Conservation (phyloP, 768 basidiomycete genomes). For the Naganishia vishniacii region DNA sequence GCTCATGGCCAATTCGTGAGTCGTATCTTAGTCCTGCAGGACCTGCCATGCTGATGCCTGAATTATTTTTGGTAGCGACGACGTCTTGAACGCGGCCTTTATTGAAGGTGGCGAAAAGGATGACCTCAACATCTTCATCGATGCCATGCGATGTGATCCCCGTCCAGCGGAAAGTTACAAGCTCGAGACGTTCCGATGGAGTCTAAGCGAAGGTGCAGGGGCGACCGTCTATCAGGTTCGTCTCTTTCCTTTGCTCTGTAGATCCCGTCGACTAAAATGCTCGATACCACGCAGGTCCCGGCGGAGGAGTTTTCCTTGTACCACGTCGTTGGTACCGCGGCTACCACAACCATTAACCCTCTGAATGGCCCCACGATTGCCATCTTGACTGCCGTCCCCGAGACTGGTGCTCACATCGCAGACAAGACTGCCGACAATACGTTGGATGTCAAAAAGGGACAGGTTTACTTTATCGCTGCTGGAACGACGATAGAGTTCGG, state of each 20-base stretch:
- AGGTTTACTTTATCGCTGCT: slow-evolving; percentile 37
- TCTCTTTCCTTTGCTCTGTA: neutral
- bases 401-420: slow-evolving; percentile 10
- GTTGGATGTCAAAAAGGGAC: slow-evolving; percentile 29
- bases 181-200: slow-evolving; percentile 18
- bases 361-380: slow-evolving; percentile 37
- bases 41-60: too few species aligned
- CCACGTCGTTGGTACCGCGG: slow-evolving; percentile 27
- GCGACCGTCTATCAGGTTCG: slow-evolving; percentile 26
- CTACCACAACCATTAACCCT: slow-evolving; percentile 25
- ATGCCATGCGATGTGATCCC: slow-evolving; percentile 34
- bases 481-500: slow-evolving; percentile 27
- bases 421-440: neutral
- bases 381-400: slow-evolving; percentile 29
- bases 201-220: slow-evolving; percentile 16
- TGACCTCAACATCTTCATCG: slow-evolving; percentile 32
- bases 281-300: slow-evolving; percentile 26
- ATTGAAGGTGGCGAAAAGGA: slow-evolving; percentile 35
- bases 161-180: slow-evolving; percentile 26
- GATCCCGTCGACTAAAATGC: slow-evolving; percentile 20
- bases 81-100: slow-evolving; percentile 44
- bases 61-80: slow-evolving; percentile 37
- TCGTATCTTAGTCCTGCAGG: neutral
- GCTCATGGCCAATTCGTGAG: slow-evolving; percentile 76
- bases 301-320: slow-evolving; percentile 42